Conservation (phyloP, 2,329 filamentous ascomycete genomes). For the Colletotrichum plurivorum region DNA sequence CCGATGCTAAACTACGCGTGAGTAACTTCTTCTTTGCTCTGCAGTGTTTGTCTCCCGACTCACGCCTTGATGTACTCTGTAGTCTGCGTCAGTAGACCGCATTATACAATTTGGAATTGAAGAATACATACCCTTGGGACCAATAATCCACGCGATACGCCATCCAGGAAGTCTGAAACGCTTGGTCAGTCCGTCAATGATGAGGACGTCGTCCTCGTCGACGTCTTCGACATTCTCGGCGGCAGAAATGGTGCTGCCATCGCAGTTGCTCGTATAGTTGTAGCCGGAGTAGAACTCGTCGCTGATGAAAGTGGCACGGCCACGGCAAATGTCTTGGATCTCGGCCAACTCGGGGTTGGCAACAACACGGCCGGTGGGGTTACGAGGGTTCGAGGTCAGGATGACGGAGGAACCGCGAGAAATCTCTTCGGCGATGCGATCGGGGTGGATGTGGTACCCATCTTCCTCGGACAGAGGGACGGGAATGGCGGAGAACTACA, state of each 20-base stretch:
- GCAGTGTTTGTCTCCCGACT: conserved; percentile 44
- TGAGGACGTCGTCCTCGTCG: conserved; percentile 89
- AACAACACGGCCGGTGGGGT: conserved; percentile 92
- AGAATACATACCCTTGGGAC: conserved; percentile 75
- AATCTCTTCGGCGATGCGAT: conserved; percentile 94
- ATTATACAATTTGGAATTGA: too few relatives aligned
- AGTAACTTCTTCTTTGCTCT: not conserved
- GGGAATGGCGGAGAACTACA: conserved; percentile 85
- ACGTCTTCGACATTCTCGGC: conserved; percentile 93
- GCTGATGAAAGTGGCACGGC: conserved; percentile 91
- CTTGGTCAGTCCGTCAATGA: conserved; percentile 97
- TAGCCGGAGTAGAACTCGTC: conserved; percentile 98
- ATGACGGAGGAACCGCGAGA: conserved; percentile 89
- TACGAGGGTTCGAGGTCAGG: conserved; percentile 94
- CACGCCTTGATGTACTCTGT: conserved; percentile 88
- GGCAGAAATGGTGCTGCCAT: conserved; percentile 89
- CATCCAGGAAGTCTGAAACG: conserved; percentile 96
- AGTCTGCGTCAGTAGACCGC: conserved; percentile 15
- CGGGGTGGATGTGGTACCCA: conserved; percentile 92
- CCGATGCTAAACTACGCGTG: conserved; percentile 70
- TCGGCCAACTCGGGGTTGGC: conserved; percentile 86
- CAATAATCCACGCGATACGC: conserved; percentile 96
- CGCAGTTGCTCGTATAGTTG: conserved; percentile 94
- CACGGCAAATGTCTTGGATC: conserved; percentile 94
- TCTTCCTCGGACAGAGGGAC: conserved; percentile 88